Evolutionary conservation across 331 rosid genomes (phyloP).

Genomic region (Spiraea crenata): DNA sequence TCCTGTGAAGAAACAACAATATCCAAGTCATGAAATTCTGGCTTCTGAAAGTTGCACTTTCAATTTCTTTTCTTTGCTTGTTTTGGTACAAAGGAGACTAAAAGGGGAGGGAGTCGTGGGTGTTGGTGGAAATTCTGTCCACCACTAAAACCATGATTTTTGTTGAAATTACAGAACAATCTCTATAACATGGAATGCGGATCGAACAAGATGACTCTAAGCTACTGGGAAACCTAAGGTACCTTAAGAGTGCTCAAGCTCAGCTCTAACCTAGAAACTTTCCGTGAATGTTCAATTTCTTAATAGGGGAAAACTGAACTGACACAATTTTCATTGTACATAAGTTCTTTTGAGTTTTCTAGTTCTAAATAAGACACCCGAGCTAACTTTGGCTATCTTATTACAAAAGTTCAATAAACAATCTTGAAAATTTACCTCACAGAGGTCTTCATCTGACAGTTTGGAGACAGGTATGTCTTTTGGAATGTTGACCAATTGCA

Average conservation of each 20-base stretch:
- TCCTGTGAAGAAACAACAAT: slow-evolving; percentile 26
- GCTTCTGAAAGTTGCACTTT: background rate
- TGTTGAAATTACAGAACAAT: background rate
- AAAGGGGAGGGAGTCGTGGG: too few species aligned
- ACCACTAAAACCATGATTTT: background rate
- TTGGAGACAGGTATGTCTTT: slow-evolving; percentile 47
- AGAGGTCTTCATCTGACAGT: slow-evolving; percentile 71
- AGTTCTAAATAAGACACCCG: background rate
- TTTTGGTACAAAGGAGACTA: too few species aligned
- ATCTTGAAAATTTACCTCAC: slow-evolving; percentile 49
- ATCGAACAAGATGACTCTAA: background rate
- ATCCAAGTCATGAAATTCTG: background rate
- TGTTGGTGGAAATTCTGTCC: background rate
- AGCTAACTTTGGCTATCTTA: slow-evolving; percentile 3
- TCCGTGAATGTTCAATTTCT: background rate
- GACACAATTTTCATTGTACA: background rate
- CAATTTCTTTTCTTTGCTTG: background rate
- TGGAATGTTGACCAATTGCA: slow-evolving; percentile 47
- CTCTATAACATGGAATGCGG: background rate
- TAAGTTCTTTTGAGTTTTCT: too few species aligned
- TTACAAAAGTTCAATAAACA: background rate
- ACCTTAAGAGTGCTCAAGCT: background rate
- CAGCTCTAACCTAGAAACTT: slow-evolving; percentile 1
- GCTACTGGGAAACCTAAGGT: slow-evolving; percentile 2
- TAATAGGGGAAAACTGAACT: background rate